Conservation (phyloP, 768 basidiomycete species). For the Leccinum subtestaceum region DNA sequence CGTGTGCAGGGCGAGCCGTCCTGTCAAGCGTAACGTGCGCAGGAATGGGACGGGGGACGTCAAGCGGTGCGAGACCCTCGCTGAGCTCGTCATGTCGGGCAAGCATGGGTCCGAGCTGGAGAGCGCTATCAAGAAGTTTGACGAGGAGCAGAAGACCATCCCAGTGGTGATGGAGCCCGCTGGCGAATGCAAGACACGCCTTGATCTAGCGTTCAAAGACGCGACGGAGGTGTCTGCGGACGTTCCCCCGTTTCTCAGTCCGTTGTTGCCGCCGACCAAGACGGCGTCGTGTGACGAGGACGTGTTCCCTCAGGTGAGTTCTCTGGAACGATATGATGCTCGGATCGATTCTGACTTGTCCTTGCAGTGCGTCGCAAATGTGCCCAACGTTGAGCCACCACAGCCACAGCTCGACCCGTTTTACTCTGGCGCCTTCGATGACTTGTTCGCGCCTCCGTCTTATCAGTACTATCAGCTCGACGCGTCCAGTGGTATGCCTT, state of each 20-base stretch:
- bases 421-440: neutral
- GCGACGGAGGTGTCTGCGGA: neutral
- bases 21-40: constrained; percentile 49
- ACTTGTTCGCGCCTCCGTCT: constrained; percentile 1
- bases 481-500: neutral
- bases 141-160: constrained; percentile 2
- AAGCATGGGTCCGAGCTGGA: constrained; percentile 49
- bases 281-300: neutral
- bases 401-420: constrained; percentile 1
- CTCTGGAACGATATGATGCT: neutral
- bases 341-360: constrained; percentile 2
- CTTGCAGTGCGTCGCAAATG: neutral
- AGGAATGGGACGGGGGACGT: constrained; percentile 48
- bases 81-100: constrained; percentile 48
- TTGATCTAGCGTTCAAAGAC: neutral
- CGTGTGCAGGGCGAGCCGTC: constrained; percentile 40
- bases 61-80: constrained; percentile 48
- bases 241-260: constrained; percentile 28
- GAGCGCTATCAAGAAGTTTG: constrained; percentile 40
- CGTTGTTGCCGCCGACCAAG: constrained; percentile 29
- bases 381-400: too few species aligned
- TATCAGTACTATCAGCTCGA: constrained; percentile 8
- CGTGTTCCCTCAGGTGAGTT: constrained; percentile 13
- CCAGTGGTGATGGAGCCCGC: neutral
- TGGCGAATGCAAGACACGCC: neutral